phyloP scores from a whole-genome alignment of 2,329 filamentous ascomycete genomes.

The Colletotrichum noveboracense region DNA sequence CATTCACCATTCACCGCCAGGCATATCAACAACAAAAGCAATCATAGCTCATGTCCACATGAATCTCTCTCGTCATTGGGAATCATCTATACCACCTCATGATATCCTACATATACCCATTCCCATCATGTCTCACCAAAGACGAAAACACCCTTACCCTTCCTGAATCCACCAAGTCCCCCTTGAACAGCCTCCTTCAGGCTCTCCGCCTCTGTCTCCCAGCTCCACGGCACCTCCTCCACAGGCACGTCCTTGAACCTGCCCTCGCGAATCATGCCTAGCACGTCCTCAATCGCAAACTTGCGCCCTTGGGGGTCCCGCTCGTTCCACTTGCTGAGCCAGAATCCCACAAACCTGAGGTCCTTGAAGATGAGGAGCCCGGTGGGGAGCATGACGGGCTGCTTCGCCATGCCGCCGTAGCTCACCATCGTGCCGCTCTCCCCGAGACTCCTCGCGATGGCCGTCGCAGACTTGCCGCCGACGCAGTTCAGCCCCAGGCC shows the following conservation, averaged over 20 bases:
- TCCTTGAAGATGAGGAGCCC: conserved; percentile 93
- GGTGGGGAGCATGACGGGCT: conserved; percentile 82
- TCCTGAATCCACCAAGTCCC: conserved; percentile 82
- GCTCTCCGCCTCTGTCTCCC: conserved; percentile 74
- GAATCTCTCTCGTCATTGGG: background rate
- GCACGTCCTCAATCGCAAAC: conserved; percentile 82
- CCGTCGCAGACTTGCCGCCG: conserved; percentile 82
- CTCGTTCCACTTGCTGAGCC: conserved; percentile 91
- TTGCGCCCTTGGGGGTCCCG: conserved; percentile 74
- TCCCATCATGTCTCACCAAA: conserved; percentile 65
- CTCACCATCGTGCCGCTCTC: conserved; percentile 80
- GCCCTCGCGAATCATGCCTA: conserved; percentile 75
- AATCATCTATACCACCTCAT: background rate
- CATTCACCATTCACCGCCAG: background rate
- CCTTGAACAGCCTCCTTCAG: conserved; percentile 80
- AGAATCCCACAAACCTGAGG: conserved; percentile 88
- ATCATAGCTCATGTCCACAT: background rate
- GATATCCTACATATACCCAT: conserved; percentile 3
- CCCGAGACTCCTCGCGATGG: conserved; percentile 76
- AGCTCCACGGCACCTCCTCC: conserved; percentile 82
- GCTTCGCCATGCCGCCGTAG: conserved; percentile 93
- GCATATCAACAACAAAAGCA: background rate
- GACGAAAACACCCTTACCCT: conserved; percentile 89
- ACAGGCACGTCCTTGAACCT: conserved; percentile 85
- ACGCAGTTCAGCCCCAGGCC: conserved; percentile 91